phyloP scores from a whole-genome alignment of 2,329 filamentous ascomycete genomes.

The Knoxdaviesia capensis region DNA sequence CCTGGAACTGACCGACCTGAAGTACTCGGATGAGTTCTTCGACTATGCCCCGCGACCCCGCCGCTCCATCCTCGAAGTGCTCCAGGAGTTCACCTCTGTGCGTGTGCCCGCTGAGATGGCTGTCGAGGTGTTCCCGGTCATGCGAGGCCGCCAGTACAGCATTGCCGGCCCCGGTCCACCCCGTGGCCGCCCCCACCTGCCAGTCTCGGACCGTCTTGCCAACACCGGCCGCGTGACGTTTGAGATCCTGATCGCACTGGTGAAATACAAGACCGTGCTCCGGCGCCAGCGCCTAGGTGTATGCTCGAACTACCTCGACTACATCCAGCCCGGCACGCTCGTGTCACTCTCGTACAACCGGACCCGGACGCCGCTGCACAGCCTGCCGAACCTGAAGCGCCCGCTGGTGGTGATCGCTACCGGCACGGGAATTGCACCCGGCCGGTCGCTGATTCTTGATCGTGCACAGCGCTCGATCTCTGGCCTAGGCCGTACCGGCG shows the following conservation, averaged over 20 bases:
- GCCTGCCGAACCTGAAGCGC: slow-evolving; percentile 20
- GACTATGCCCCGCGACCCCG: slow-evolving; percentile 87
- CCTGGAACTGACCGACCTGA: slow-evolving; percentile 60
- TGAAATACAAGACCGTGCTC: slow-evolving; percentile 79
- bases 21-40: slow-evolving; percentile 77
- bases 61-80: slow-evolving; percentile 76
- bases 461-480: slow-evolving; percentile 25
- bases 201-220: slow-evolving; percentile 3
- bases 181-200: slow-evolving; percentile 9
- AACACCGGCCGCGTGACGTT: slow-evolving; percentile 18
- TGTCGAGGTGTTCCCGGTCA: slow-evolving; percentile 54
- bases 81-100: slow-evolving; percentile 76
- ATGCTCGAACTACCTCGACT: slow-evolving; percentile 69
- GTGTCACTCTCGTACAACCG: slow-evolving; percentile 3
- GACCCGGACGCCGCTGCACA: slow-evolving; percentile 30
- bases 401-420: slow-evolving; percentile 65
- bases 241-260: slow-evolving; percentile 66
- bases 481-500: slow-evolving; percentile 2
- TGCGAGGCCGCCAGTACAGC: slow-evolving; percentile 85
- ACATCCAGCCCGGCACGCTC: slow-evolving; percentile 27
- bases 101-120: slow-evolving; percentile 58
- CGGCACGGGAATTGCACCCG: slow-evolving; percentile 72
- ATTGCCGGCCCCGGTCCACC: slow-evolving; percentile 53
- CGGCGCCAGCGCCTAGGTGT: slow-evolving; percentile 70
- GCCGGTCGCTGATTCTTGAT: slow-evolving; percentile 64